A percentile compares a stretch with the other conserved stretches of the same genome.
Evolutionary conservation across 2,329 filamentous ascomycete species (phyloP).

Genomic region (Thielaviopsis ethacetica): DNA sequence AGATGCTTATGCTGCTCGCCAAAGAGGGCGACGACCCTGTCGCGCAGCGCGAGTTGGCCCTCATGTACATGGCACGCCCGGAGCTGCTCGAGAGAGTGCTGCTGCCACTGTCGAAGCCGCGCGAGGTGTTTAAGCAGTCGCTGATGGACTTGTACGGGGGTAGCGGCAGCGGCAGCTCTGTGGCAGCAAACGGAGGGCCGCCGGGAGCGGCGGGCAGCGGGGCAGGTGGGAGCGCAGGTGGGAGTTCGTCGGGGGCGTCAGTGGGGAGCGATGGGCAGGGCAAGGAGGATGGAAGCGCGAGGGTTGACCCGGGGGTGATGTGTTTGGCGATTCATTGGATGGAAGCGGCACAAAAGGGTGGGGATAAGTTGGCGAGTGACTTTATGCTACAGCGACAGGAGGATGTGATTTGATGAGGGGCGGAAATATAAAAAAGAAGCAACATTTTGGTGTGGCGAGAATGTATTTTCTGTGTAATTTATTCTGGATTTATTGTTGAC

Average conservation of each 20-base stretch:
- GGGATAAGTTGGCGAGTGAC: conserved; percentile 67
- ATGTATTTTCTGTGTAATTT: not conserved
- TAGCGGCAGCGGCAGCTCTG: conserved; percentile 14
- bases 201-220: conserved; percentile 13
- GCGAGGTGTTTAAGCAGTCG: conserved; percentile 80
- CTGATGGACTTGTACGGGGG: conserved; percentile 56
- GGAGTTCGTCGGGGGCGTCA: not conserved
- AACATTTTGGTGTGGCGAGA: not conserved
- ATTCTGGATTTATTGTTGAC: too few species aligned
- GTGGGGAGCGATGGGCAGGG: not conserved
- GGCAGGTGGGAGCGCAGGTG: conserved; percentile 3
- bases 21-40: conserved; percentile 71
- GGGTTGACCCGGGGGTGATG: conserved; percentile 63
- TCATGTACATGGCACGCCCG: conserved; percentile 84
- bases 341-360: conserved; percentile 73
- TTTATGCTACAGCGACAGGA: conserved; percentile 53
- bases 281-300: conserved; percentile 8
- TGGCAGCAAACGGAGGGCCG: conserved; percentile 14
- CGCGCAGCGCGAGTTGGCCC: conserved; percentile 81
- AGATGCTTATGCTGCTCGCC: conserved; percentile 83
- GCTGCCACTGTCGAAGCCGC: conserved; percentile 65
- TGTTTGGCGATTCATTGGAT: conserved; percentile 96
- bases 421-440: not conserved
- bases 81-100: conserved; percentile 69
- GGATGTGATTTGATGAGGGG: not conserved